Conservation (phyloP, 192 early-diverging fungal species). For the Coemansia sp. region DNA sequence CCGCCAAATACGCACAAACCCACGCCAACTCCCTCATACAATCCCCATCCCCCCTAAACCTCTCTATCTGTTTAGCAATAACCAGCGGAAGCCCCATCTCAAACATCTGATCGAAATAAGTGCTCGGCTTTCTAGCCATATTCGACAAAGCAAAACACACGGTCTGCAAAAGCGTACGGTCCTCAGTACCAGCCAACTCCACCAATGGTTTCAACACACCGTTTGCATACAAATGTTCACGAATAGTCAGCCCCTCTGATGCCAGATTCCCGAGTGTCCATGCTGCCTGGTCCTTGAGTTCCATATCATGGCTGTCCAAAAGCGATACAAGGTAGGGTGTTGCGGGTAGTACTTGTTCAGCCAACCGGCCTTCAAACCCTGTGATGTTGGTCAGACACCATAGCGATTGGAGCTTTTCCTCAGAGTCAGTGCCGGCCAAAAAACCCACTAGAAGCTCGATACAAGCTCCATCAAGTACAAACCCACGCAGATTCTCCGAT, state of each 20-base stretch:
- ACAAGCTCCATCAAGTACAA: conserved; percentile 46
- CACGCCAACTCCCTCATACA: conserved; percentile 66
- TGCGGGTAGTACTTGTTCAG: conserved; percentile 42
- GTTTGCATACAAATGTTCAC: conserved; percentile 71
- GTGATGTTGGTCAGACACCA: conserved; percentile 66
- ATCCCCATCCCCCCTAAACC: conserved; percentile 36
- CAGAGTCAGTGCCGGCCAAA: conserved; percentile 50
- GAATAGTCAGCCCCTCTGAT: conserved; percentile 72
- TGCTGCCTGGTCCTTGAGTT: conserved; percentile 83
- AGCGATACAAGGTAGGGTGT: conserved; percentile 57
- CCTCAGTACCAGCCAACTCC: conserved; percentile 62
- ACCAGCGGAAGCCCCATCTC: conserved; percentile 46
- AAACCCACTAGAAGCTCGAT: conserved; percentile 43
- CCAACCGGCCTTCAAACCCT: conserved; percentile 20
- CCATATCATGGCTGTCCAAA: conserved; percentile 51
- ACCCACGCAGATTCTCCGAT: conserved; percentile 50
- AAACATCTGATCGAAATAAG: conserved; percentile 57
- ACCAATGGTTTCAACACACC: conserved; percentile 77
- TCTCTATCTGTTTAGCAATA: conserved; percentile 55
- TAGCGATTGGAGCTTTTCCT: conserved; percentile 58
- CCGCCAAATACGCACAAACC: conserved; percentile 66
- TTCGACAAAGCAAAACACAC: conserved; percentile 74
- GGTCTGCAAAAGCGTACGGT: conserved; percentile 60
- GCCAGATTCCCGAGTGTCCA: conserved; percentile 97
- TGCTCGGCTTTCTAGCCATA: conserved; percentile 63